Conservation (phyloP, 257 asterid genomes). For the Datura wrightii region DNA sequence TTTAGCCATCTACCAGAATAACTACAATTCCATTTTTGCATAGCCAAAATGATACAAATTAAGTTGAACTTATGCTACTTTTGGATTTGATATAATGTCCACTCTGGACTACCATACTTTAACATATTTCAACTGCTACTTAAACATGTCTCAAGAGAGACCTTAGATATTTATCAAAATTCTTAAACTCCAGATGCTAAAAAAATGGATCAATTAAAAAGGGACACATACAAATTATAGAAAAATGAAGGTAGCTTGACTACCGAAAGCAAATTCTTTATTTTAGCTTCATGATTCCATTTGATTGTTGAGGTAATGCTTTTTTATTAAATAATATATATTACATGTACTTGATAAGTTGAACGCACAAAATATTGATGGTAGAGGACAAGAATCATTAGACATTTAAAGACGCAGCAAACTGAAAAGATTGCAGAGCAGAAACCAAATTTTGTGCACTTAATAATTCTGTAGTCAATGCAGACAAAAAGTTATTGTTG, state of each 20-base stretch:
- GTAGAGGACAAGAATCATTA: slow-evolving; percentile 4
- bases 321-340: not conserved
- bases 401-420: not conserved
- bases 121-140: slow-evolving; percentile 4
- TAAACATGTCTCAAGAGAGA: not conserved
- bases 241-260: slow-evolving; percentile 6
- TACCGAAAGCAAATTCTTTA: not conserved
- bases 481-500: not conserved
- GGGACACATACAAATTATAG: not conserved
- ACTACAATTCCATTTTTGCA: not conserved
- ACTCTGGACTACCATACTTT: not conserved
- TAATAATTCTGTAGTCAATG: not conserved
- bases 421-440: not conserved
- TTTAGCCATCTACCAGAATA: not conserved
- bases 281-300: not conserved
- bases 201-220: not conserved
- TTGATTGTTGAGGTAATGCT: slow-evolving; percentile 15
- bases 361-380: slow-evolving; percentile 1
- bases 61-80: not conserved
- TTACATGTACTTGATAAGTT: not conserved
- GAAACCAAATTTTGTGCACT: not conserved
- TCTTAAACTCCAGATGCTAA: slow-evolving; percentile 7
- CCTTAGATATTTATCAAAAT: not conserved
- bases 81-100: not conserved
- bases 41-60: not conserved